Percentiles rank a stretch among this genome's conserved stretches.
Evolutionary conservation across 768 basidiomycete genomes (phyloP).

Genomic region (Boletus bicolor): DNA sequence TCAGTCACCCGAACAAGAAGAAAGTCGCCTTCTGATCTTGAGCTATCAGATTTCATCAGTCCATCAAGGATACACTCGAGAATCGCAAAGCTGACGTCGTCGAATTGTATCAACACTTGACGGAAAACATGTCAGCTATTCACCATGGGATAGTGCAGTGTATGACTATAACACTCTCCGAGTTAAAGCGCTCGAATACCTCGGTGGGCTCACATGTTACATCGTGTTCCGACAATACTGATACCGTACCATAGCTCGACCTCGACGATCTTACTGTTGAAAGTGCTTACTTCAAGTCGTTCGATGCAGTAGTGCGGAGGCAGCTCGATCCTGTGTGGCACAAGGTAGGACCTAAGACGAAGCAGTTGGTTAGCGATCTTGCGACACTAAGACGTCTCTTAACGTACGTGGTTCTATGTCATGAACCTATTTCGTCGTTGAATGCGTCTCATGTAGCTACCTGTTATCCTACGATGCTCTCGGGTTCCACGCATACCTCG

Average conservation of each 20-base stretch:
- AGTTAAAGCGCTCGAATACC: conserved; percentile 85
- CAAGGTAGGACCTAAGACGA: conserved; percentile 89
- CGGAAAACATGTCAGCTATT: conserved; percentile 85
- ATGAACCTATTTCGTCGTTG: neutral
- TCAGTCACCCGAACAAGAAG: conserved; percentile 29
- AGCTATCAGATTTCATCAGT: conserved; percentile 75
- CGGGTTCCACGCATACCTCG: conserved; percentile 87
- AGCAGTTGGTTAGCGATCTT: conserved; percentile 87
- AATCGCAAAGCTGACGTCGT: conserved; percentile 86
- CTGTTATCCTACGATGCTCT: conserved; percentile 88
- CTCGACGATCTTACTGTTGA: conserved; percentile 91
- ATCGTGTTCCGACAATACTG: neutral
- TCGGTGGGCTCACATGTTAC: conserved; percentile 38
- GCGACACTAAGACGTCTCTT: conserved; percentile 81
- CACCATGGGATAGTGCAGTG: conserved; percentile 92
- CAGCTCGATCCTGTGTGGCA: conserved; percentile 97
- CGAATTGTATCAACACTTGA: conserved; percentile 84
- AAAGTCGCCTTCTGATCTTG: neutral
- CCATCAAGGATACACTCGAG: conserved; percentile 78
- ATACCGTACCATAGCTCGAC: conserved; percentile 61
- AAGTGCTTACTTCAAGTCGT: conserved; percentile 91
- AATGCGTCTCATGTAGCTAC: conserved; percentile 37
- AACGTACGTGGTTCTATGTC: conserved; percentile 45
- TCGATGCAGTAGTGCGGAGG: conserved; percentile 82
- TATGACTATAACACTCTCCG: conserved; percentile 85